Evolutionary conservation across 495 filamentous ascomycete genomes (phyloP), one percentile per base, ranked within the genome.

Genomic region (Talaromyces thailandensis): DNA sequence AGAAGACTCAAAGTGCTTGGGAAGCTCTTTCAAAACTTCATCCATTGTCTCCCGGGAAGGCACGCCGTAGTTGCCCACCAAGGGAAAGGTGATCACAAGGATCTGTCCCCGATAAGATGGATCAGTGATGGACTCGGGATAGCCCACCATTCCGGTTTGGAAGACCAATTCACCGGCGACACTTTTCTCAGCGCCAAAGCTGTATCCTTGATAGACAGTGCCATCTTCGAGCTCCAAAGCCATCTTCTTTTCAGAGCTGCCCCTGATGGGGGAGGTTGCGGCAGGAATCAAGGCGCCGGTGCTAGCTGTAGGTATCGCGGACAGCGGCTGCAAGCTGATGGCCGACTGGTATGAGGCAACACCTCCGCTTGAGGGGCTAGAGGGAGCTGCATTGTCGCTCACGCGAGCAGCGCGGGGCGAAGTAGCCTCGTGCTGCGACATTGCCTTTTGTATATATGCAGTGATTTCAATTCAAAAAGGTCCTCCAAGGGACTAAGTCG

Each of bases 131-230:
- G 90, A 93, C 79, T 98, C 94, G 31, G 94, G 93, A 71, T 98
- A 98, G 64, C 94, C 94, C 62, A 98, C 94, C 94, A 98, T 96
- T 70, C 94, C 94, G 56, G 94, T 98, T 81, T 98, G 94, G 79
- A 98, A 98, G 75, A 98, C 94, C 71, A 98, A 80, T 83, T 98
- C 94, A 69, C 94, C 94, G 62, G 93, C 88, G 67, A 94, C 84
- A 71, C 88, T 95, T 81, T 90, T 94, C 69, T 91, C 81, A 26
- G 92, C 91, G 70, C 94, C 94, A 71, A 97, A 98, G 80, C 92
- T 96, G 77, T 91, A 89, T 60, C 94, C 94, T 67, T 92, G 88
- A 79, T 92, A 96, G 67, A 87, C 83, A 31, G 84, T 84, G 69
- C 91, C 92, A 82, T 97, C 92, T 71, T 95, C 82, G 61, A 98